Conservation (phyloP, 768 basidiomycete species). For the Suillus placidus region DNA sequence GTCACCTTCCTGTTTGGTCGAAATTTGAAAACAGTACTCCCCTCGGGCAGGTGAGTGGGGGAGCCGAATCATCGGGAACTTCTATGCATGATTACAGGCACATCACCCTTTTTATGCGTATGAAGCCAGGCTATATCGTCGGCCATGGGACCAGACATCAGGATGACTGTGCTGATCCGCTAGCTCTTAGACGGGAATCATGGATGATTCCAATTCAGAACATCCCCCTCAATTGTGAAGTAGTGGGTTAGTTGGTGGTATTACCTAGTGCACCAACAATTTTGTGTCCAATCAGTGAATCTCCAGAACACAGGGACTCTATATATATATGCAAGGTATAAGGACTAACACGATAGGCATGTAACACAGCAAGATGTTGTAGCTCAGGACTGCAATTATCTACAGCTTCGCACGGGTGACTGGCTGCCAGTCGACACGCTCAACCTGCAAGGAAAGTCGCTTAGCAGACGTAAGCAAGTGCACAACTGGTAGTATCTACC, state of each 20-base stretch:
- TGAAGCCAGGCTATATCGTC: neutral
- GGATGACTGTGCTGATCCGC: neutral
- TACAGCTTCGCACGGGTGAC: constrained; percentile 29
- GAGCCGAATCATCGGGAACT: neutral
- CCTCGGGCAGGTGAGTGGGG: neutral
- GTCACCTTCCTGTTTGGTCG: neutral
- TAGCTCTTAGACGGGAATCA: neutral
- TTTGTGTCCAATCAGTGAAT: neutral
- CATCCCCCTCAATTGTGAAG: neutral
- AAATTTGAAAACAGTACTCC: neutral
- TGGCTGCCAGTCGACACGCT: constrained; percentile 67
- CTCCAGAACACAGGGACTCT: no score
- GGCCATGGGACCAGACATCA: neutral
- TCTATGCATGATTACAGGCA: neutral
- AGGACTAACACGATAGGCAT: neutral
- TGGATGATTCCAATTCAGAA: neutral
- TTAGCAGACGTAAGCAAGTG: constrained; percentile 10
- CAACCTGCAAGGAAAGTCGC: constrained; percentile 43
- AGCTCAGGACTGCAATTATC: constrained; percentile 24
- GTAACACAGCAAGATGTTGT: neutral
- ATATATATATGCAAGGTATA: neutral
- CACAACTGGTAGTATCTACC: constrained; percentile 44
- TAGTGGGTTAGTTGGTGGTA: neutral
- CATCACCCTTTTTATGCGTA: neutral
- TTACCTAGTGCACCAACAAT: neutral